Conservation (phyloP, 2,329 filamentous ascomycete species). For the Ustulina deusta region DNA sequence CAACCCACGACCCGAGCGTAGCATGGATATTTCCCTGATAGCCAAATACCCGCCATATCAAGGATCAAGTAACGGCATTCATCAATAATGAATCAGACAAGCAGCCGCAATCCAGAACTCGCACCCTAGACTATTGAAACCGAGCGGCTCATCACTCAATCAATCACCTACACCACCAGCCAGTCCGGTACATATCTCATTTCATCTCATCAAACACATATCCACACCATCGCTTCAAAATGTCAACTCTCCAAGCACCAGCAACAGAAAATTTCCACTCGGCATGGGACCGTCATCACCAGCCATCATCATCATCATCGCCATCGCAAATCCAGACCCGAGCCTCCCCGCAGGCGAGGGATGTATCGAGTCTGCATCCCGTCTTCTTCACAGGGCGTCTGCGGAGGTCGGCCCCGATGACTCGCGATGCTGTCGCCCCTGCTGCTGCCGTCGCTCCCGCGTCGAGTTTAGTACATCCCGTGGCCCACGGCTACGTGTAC, state of each 20-base stretch:
- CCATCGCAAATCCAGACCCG: neutral
- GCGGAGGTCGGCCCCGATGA: slow-evolving; percentile 63
- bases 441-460: slow-evolving; percentile 38
- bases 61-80: neutral
- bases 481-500: slow-evolving; percentile 72
- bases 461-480: slow-evolving; percentile 57
- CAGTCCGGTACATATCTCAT: neutral
- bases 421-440: slow-evolving; percentile 41
- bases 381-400: slow-evolving; percentile 80
- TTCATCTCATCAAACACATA: neutral
- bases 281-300: slow-evolving; percentile 32
- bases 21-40: no score
- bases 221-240: slow-evolving; percentile 2
- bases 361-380: slow-evolving; percentile 74
- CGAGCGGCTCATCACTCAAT: neutral
- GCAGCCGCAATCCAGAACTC: neutral
- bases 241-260: slow-evolving; percentile 31
- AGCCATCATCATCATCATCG: neutral
- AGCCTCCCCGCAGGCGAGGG: slow-evolving; percentile 23
- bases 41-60: no score
- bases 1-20: neutral
- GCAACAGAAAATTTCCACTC: slow-evolving; percentile 26
- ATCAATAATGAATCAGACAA: neutral
- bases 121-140: neutral
- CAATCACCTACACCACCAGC: neutral